Conservation (phyloP, 2,329 filamentous ascomycete species). For the Pestalotiopsis sp. region DNA sequence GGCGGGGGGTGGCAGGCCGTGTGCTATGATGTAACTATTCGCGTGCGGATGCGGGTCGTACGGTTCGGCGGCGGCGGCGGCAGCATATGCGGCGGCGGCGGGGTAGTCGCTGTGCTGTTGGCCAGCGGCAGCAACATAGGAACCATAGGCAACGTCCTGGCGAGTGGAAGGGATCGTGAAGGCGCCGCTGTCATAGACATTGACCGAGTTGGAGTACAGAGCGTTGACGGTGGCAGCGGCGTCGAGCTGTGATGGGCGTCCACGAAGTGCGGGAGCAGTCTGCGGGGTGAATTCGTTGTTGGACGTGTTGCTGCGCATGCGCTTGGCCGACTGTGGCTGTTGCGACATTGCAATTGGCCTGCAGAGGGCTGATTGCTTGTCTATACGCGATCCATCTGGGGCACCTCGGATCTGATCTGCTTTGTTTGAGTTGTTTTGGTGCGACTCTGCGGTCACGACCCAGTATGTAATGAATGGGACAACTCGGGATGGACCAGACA, state of each 20-base stretch:
- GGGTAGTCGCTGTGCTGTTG: conserved; percentile 25
- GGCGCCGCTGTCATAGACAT: conserved; percentile 10
- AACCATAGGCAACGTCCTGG: conserved; percentile 15
- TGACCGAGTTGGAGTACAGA: conserved; percentile 5
- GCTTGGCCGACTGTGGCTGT: conserved; percentile 20
- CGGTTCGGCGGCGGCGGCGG: conserved; percentile 18
- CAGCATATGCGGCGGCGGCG: conserved; percentile 1
- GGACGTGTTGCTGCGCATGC: conserved; percentile 20
- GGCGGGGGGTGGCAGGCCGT: conserved; percentile 29
- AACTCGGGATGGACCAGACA: neutral
- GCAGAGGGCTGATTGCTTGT: conserved; percentile 9
- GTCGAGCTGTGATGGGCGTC: conserved; percentile 10
- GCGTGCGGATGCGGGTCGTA: conserved; percentile 32
- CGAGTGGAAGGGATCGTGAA: conserved; percentile 9
- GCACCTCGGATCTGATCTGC: neutral
- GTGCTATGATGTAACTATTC: conserved; percentile 31
- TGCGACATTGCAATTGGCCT: conserved; percentile 18
- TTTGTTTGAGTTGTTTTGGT: neutral
- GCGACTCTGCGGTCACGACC: neutral
- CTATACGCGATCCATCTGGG: conserved; percentile 11
- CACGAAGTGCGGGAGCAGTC: conserved; percentile 34
- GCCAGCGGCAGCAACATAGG: conserved; percentile 21
- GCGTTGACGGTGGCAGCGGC: neutral
- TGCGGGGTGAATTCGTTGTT: conserved; percentile 31
- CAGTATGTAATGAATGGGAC: neutral